These are phyloP conservation scores for Linderina pennispora DNA, from an alignment of 192 early-diverging fungal genomes.

Conservation along the genomic window DNA sequence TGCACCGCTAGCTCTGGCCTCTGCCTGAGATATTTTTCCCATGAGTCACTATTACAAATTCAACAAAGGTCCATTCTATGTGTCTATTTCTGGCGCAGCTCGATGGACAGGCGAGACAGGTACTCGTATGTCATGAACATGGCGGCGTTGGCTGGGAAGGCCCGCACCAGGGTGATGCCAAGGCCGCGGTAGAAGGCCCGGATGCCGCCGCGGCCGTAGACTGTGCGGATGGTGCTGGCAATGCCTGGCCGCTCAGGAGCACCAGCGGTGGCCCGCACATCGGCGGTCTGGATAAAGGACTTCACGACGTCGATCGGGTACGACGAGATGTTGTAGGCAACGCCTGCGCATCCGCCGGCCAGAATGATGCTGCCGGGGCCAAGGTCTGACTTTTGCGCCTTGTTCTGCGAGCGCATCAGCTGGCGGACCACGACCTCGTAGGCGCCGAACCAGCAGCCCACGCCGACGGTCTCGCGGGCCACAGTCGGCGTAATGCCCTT, in stretches of 20 bases:
- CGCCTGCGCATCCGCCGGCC: constrained; percentile 87
- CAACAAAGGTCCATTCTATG: too few species aligned
- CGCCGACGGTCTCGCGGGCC: constrained; percentile 84
- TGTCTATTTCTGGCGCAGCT: constrained; percentile 8
- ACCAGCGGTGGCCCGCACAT: constrained; percentile 22
- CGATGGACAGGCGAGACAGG: constrained; percentile 24
- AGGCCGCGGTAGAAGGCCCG: constrained; percentile 88
- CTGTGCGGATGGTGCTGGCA: constrained; percentile 52
- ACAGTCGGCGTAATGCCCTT: constrained; percentile 57
- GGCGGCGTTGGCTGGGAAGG: constrained; percentile 88
- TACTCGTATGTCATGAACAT: constrained; percentile 96
- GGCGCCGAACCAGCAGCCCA: constrained; percentile 93
- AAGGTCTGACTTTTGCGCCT: constrained; percentile 61
- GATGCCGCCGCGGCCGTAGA: constrained; percentile 75
- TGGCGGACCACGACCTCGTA: constrained; percentile 72
- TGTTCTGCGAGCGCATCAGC: constrained; percentile 41
- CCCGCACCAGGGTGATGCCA: constrained; percentile 84
- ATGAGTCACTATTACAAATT: background rate
- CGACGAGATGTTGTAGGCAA: constrained; percentile 77
- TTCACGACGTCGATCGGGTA: constrained; percentile 96
- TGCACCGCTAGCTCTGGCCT: constrained; percentile 18
- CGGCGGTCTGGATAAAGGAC: constrained; percentile 86
- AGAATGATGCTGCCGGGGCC: constrained; percentile 66
- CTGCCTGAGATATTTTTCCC: constrained; percentile 1
- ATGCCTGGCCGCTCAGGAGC: constrained; percentile 40